Conservation (phyloP, 176 grass and related monocot species). For the Poa pratensis region DNA sequence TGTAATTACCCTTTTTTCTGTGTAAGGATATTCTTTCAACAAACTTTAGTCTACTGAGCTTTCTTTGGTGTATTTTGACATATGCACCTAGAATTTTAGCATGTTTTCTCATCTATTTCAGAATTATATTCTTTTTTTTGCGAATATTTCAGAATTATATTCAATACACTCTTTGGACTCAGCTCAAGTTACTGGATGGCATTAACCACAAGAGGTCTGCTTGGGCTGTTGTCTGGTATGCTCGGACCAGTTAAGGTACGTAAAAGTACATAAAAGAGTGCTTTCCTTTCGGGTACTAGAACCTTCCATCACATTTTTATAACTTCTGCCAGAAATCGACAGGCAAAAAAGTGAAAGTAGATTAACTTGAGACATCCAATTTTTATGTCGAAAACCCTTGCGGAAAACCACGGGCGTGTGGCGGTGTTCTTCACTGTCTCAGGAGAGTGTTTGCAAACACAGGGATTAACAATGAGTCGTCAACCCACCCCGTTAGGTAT, state of each 20-base stretch:
- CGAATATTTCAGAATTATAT: slow-evolving; percentile 51
- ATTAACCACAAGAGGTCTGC: slow-evolving; percentile 55
- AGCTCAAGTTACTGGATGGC: slow-evolving; percentile 79
- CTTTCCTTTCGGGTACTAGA: slow-evolving; percentile 6
- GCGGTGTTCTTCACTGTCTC: neutral
- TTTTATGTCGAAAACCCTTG: neutral
- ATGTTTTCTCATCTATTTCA: slow-evolving; percentile 38
- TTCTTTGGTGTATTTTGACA: slow-evolving; percentile 31
- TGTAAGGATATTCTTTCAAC: slow-evolving; percentile 53
- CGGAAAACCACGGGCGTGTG: neutral
- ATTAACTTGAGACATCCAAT: neutral
- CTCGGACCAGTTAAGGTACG: slow-evolving; percentile 66
- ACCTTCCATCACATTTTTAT: neutral
- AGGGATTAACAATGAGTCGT: neutral
- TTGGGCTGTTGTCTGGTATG: slow-evolving; percentile 58
- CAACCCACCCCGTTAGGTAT: neutral
- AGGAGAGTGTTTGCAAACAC: neutral
- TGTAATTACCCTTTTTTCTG: slow-evolving; percentile 52
- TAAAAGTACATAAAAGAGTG: neutral
- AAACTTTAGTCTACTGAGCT: neutral
- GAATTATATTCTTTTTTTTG: slow-evolving; percentile 46
- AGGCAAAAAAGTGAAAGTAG: neutral
- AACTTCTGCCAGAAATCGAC: neutral
- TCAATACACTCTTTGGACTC: slow-evolving; percentile 71
- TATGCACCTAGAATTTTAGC: slow-evolving; percentile 15